Base-by-base conservation (phyloP, 2,329 filamentous ascomycete genomes). In the Monilinia fructigena region DNA sequence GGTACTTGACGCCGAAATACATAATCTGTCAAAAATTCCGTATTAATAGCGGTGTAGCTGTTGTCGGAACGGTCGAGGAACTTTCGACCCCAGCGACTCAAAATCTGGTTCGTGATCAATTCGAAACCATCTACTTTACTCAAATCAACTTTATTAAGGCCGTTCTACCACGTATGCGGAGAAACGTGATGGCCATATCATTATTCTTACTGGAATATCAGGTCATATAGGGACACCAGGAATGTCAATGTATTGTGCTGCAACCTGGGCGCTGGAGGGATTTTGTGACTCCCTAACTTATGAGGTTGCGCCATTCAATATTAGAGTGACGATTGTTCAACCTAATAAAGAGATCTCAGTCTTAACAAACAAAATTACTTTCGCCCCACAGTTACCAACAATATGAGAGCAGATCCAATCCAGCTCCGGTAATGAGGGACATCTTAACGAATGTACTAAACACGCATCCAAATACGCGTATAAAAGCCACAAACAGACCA, bases 91-190 rank as follows among this genome's bases (percentile, higher is more conserved):
- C 84, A 5, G 85, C 87, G 54, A 93, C 92, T 1, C 85, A 89
- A 72, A 92, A 89, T 67, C 84, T 97, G 23, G 89, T 96, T 47
- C 87, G 91, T 68, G 91, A 96, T 74, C 94, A 97, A 77, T 97
- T 98, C 76, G 94, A 98, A 77, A 88, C 88, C 70, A 92, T 96
- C 74, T 98, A 96, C 82, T 98, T 98, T 78, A 92, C 92, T 0
- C 93, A 96, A 67, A 89, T 98, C 77, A 98, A 98, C 79, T 92
- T 96, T 76, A 96, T 98, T 80, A 96, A 95, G 77, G 91, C 93
- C 18, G 84, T 88, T 1, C 82, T 99, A 28, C 93, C 94, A 0
- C 84, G 88, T 65, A 89, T 98, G 77, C 85, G 95, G 82, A 84
- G 68, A 90, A 93, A 75, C 88, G 89, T 72, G 93, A 89, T 11